phyloP scores from a whole-genome alignment of 164 flowering plant species.

The Macadamia tetraphylla region DNA sequence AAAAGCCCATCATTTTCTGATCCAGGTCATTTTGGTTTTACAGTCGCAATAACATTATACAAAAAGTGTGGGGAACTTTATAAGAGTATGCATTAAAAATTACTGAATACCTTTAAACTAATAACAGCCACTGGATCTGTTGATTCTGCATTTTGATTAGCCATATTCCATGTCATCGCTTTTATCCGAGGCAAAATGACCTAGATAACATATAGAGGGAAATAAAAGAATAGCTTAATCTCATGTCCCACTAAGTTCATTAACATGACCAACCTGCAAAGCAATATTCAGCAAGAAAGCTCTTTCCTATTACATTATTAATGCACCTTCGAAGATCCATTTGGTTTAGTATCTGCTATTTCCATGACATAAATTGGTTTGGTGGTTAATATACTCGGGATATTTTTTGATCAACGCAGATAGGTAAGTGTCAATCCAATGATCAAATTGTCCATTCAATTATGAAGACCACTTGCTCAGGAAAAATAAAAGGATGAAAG shows the following conservation, averaged over 20 bases:
- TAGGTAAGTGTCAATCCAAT: background rate
- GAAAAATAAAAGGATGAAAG: background rate
- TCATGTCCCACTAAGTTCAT: background rate
- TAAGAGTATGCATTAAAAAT: background rate
- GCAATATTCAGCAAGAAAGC: background rate
- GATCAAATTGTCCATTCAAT: too few relatives aligned
- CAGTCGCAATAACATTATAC: background rate
- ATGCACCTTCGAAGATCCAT: too few relatives aligned
- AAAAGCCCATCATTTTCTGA: background rate
- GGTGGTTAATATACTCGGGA: background rate
- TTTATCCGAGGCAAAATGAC: slow-evolving; percentile 42
- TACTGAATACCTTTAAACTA: slow-evolving; percentile 26
- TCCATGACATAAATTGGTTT: background rate
- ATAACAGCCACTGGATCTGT: slow-evolving; percentile 41
- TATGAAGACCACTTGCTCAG: background rate
- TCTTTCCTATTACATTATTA: background rate
- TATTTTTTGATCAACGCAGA: background rate
- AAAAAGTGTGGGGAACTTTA: background rate
- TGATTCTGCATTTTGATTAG: slow-evolving; percentile 28
- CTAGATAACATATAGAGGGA: slow-evolving; percentile 21
- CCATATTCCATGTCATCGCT: slow-evolving; percentile 66
- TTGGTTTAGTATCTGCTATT: background rate
- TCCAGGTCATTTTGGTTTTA: background rate
- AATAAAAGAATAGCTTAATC: background rate
- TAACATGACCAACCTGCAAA: background rate